Conservation (phyloP, 352 stramenopile species). For the Globisporangium spiculum region DNA sequence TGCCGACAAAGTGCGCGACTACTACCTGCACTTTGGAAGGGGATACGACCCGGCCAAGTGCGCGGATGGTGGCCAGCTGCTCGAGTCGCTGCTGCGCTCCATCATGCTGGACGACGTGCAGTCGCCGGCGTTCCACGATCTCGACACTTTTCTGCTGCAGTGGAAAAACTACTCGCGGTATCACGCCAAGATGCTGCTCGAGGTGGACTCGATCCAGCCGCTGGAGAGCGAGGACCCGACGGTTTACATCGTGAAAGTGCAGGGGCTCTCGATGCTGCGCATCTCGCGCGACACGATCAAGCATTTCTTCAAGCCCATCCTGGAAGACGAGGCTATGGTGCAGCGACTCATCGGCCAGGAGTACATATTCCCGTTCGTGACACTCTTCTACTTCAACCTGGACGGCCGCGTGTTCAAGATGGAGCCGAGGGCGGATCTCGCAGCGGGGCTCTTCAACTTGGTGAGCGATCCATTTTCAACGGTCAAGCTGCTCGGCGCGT, state of each 20-base stretch:
- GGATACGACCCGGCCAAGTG: slow-evolving; percentile 41
- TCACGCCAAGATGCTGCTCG: slow-evolving; percentile 39
- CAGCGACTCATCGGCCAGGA: slow-evolving; percentile 56
- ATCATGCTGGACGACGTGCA: slow-evolving; percentile 50
- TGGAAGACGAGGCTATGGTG: slow-evolving; percentile 57
- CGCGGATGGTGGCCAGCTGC: slow-evolving; percentile 14
- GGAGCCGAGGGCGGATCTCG: slow-evolving; percentile 51
- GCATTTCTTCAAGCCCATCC: slow-evolving; percentile 58
- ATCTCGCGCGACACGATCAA: slow-evolving; percentile 64
- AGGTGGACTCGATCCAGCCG: slow-evolving; percentile 32
- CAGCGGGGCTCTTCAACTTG: slow-evolving; percentile 46
- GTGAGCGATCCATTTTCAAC: slow-evolving; percentile 54
- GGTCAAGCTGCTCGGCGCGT: slow-evolving; percentile 49
- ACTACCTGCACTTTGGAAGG: slow-evolving; percentile 45
- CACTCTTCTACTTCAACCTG: slow-evolving; percentile 53
- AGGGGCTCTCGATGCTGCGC: slow-evolving; percentile 39
- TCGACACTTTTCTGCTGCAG: slow-evolving; percentile 53
- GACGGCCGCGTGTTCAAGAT: slow-evolving; percentile 46
- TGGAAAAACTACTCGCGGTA: slow-evolving; percentile 67
- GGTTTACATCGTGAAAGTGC: slow-evolving; percentile 38
- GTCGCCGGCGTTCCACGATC: slow-evolving; percentile 42
- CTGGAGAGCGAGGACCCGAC: slow-evolving; percentile 33
- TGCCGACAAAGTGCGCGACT: slow-evolving; percentile 36
- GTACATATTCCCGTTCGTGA: slow-evolving; percentile 53
- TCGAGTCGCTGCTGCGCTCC: slow-evolving; percentile 41